Base-by-base conservation (phyloP, 768 basidiomycete genomes). In the Cystoderma amianthinum region DNA sequence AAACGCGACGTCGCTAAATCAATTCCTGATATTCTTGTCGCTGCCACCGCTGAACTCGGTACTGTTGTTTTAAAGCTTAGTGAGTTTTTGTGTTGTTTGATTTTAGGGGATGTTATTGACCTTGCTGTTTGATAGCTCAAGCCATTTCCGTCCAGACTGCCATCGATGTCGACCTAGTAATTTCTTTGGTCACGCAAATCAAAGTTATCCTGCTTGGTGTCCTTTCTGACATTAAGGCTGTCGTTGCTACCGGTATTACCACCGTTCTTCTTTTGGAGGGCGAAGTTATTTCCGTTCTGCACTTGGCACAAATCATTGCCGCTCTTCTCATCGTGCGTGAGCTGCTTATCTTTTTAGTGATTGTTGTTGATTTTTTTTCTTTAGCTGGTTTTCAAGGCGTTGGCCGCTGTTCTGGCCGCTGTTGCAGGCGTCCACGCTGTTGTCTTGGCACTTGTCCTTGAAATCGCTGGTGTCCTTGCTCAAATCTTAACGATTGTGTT, bases 321-420 rank as follows among this genome's bases (percentile, higher is more conserved):
- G 40, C 49, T 42, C 43, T 59, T 18, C 40, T 59, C 17, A 6
- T 32, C n/a, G 58, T 59, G 35, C 7, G 54, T 48, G 4, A 11
- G 2, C 13, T 39, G 10, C 20, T 11, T 25, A n/a, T 9, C 11
- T 4, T 33, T n/a, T 13, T 36, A 6, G 16, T 2, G 25, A 15
- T 6, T 25, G 2, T 12, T 20, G 18, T 32, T 1, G 13, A 18
- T 12, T 15, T 23, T 25, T 30, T 38, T 21, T 15, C 28, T 39
- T 18, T n/a, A 57, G 55, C 42, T 57, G 18, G 36, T 59, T 34
- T 36, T 50, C 39, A 38, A 44, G 15, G 41, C 51, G 32, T 43
- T 59, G 4, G 34, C 10, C 10, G 32, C 39, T 4, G 48, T 55
- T 22, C 11, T 44, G 13, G 25, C 15, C 4, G 32, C 48, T 24